These are phyloP conservation scores for Gymnopilus dilepis DNA, from an alignment of 768 basidiomycete species.

Conservation along the genomic window DNA sequence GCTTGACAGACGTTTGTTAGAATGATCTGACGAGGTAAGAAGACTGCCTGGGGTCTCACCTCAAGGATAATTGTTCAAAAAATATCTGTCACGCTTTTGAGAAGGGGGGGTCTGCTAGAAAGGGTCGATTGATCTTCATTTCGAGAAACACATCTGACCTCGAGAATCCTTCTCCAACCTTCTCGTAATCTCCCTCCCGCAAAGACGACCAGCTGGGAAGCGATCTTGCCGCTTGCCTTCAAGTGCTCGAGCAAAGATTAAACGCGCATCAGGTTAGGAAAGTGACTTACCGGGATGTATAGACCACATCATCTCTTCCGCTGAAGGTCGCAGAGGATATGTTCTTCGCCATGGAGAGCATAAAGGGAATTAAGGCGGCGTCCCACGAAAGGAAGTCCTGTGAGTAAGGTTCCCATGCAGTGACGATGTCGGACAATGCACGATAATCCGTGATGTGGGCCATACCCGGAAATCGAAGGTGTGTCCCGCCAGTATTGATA, in stretches of 20 bases:
- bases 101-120: conserved; percentile 8
- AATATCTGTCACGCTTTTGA: conserved; percentile 1
- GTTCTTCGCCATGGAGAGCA: no score
- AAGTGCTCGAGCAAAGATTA: neutral
- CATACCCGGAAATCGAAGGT: no score
- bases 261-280: no score
- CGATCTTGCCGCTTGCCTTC: neutral
- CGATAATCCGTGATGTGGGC: no score
- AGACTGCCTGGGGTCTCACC: neutral
- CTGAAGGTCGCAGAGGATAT: no score
- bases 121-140: neutral
- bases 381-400: no score
- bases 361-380: no score
- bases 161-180: neutral
- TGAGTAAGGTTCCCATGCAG: no score
- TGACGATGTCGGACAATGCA: no score
- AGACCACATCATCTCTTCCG: no score
- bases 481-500: no score
- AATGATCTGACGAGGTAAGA: neutral
- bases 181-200: neutral
- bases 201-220: neutral
- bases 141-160: neutral
- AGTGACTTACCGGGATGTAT: no score
- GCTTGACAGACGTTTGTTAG: neutral
- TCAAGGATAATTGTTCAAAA: neutral